Conservation (phyloP, 768 basidiomycete genomes). For the Leccinum truebloodii region DNA sequence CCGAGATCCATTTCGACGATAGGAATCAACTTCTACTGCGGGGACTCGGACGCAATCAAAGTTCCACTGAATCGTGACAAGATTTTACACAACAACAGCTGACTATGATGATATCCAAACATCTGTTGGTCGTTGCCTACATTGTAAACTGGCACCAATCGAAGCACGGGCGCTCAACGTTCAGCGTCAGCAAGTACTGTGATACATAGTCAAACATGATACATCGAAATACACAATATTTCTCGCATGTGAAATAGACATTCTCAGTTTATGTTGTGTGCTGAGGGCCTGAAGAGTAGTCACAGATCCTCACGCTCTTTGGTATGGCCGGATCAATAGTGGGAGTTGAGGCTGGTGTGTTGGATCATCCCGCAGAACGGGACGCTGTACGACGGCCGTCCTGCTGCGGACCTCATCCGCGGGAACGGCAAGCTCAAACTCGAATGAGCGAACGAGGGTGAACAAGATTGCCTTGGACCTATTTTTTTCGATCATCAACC, state of each 20-base stretch:
- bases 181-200: no score
- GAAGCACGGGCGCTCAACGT: no score
- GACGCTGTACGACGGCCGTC: slow-evolving; percentile 42
- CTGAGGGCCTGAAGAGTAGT: not conserved
- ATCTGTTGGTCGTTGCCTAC: no score
- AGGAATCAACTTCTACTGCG: no score
- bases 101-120: no score
- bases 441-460: slow-evolving; percentile 47
- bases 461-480: not conserved
- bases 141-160: no score
- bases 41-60: no score
- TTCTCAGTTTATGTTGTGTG: not conserved
- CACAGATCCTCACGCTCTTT: not conserved
- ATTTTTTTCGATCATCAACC: not conserved
- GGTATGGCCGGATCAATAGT: slow-evolving; percentile 25
- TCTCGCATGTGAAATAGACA: not conserved
- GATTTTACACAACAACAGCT: no score
- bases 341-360: slow-evolving; percentile 46
- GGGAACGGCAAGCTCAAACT: slow-evolving; percentile 55
- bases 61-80: no score
- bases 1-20: no score
- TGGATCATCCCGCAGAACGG: slow-evolving; percentile 42
- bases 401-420: slow-evolving; percentile 42
- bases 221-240: no score
- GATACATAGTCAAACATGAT: no score